A percentile compares a stretch with the other conserved stretches of the same genome.
These are phyloP conservation scores for Telopea speciosissima DNA, from an alignment of 177 flowering plant genomes.

Conservation along the genomic window DNA sequence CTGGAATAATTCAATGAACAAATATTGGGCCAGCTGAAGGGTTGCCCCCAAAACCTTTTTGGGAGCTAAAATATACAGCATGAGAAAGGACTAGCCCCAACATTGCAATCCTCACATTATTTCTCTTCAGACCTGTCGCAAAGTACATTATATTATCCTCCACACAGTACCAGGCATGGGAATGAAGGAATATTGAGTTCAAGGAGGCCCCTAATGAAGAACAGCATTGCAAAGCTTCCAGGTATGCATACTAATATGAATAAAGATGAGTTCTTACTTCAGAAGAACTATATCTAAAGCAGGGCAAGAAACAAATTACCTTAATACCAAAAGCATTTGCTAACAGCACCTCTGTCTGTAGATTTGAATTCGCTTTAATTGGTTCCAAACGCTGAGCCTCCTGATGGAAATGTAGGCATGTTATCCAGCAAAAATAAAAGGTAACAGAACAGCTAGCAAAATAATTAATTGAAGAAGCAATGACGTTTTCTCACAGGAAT, in stretches of 20 bases:
- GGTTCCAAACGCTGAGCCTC: constrained; percentile 21
- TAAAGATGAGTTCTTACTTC: not conserved
- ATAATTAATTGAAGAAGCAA: not conserved
- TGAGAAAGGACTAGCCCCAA: not conserved
- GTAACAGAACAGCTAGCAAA: constrained; percentile 2
- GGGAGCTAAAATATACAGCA: not conserved
- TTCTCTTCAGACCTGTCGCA: not conserved
- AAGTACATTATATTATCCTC: not conserved
- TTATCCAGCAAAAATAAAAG: constrained; percentile 13
- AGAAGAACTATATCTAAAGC: not conserved
- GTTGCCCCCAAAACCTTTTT: not conserved
- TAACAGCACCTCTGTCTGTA: constrained; percentile 22
- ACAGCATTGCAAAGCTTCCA: not conserved
- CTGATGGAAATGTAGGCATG: constrained; percentile 18
- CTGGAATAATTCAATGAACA: not conserved
- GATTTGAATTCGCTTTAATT: constrained; percentile 11
- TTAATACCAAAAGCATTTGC: constrained; percentile 40
- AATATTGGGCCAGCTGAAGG: not conserved
- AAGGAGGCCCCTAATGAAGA: not conserved
- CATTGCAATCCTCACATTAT: not conserved
- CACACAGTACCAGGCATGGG: not conserved
- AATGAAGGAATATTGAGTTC: not conserved
- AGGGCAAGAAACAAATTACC: constrained; percentile 26
- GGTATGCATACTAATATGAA: not conserved
- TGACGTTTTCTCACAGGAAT: not conserved